A percentile compares a stretch with the other conserved stretches of the same genome.
Conservation (phyloP, 768 basidiomycete genomes). For the Vararia minispora region DNA sequence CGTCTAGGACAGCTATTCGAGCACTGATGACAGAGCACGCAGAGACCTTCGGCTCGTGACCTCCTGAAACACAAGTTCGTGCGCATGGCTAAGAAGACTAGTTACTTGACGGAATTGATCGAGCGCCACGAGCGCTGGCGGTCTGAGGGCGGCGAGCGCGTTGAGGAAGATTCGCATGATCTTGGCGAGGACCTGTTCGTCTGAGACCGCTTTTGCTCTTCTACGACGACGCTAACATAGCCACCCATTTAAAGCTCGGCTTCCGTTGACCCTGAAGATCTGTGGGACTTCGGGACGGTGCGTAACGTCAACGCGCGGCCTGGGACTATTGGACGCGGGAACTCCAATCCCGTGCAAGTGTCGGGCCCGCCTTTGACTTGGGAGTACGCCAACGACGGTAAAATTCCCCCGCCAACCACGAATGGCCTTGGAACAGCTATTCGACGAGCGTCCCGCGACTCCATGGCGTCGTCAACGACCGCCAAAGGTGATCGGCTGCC, state of each 20-base stretch:
- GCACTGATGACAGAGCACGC: no score
- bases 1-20: no score
- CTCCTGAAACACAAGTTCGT: slow-evolving; percentile 95
- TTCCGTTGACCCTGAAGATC: slow-evolving; percentile 59
- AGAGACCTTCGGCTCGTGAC: slow-evolving; percentile 93
- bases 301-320: slow-evolving; percentile 46
- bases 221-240: neutral
- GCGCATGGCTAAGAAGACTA: slow-evolving; percentile 89
- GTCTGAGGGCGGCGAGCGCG: slow-evolving; percentile 72
- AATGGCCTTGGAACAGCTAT: no score
- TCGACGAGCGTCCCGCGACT: no score
- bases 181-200: slow-evolving; percentile 54
- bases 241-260: slow-evolving; percentile 28
- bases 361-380: slow-evolving; percentile 68
- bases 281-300: slow-evolving; percentile 98
- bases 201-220: neutral
- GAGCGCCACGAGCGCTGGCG: slow-evolving; percentile 92
- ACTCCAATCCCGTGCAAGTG: slow-evolving; percentile 38
- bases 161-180: slow-evolving; percentile 60
- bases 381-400: slow-evolving; percentile 69
- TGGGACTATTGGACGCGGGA: slow-evolving; percentile 54
- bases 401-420: slow-evolving; percentile 18
- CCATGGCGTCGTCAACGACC: slow-evolving; percentile 28
- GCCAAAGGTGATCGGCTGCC: slow-evolving; percentile 47
- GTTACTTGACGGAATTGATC: slow-evolving; percentile 89